Base-by-base conservation (phyloP, 2,329 filamentous ascomycete genomes). In the Pezicula rhizophila region DNA sequence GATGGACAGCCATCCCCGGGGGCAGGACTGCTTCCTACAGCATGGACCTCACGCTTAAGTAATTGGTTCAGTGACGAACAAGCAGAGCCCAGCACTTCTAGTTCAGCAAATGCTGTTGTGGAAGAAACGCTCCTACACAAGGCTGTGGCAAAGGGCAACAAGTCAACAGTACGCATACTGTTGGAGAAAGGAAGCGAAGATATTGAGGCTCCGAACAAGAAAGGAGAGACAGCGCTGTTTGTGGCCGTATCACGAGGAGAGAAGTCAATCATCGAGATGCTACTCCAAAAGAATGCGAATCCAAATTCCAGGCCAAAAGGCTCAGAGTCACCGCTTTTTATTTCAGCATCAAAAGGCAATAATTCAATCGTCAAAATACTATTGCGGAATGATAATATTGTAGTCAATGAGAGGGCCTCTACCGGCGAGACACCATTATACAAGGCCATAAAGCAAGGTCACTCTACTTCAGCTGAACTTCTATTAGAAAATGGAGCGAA, bases 131-230 rank as follows among this genome's bases (percentile, higher is more conserved):
- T 49, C 2, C 47, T 54, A 8, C 49, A 54, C 23, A 47, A 52
- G 23, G 34, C 40, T 10, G 47, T 51, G 12, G 49, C 34, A 10
- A 49, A 49, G 23, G 44, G 52, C 12, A 51, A 46, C 23, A 49
- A 44, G 37, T 47, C 46, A 8, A 35, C 45, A 20, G 52, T 52
- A 6, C 45, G 42, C 20, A 39, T 43, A 17, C 12, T 47, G 2
- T 39, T 54, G 6, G 33, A 47, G 14, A 49, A 50, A 31, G 44
- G 40, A 6, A 12, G n/a, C 6, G 43, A 47, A 18, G 45, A 56
- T 26, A 33, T 56, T 33, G 52, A 56, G 31, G 46, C 49, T 4
- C 25, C 47, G 10, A 50, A 53, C 35, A 48, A 50, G 35, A 53
- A 52, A 28, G 45, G 45, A 18, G 49, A 47, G 15, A 50, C 53